phyloP scores from a whole-genome alignment of 345 rosid species.

The Citrus sp. region DNA sequence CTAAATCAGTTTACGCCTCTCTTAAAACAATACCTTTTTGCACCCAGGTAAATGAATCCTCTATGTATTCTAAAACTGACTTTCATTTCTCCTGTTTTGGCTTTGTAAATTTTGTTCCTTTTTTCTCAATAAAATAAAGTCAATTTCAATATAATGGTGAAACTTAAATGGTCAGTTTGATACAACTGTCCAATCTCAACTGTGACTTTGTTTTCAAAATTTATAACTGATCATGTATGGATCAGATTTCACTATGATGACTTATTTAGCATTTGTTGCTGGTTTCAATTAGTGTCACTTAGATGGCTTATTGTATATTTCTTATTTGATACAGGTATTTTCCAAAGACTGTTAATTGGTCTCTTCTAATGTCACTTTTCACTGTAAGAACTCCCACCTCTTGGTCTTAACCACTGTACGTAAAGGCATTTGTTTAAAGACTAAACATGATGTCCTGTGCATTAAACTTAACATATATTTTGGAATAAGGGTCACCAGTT shows the following conservation, averaged over 20 bases:
- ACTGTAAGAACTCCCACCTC: slow-evolving; percentile 46
- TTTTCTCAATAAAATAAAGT: background rate
- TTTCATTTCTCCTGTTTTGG: background rate
- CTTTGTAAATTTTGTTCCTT: background rate
- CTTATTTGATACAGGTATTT: slow-evolving; percentile 45
- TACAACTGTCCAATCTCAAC: slow-evolving; percentile 21
- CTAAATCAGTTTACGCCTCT: background rate
- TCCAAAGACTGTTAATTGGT: slow-evolving; percentile 60
- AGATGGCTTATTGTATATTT: slow-evolving; percentile 17
- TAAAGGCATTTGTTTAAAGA: background rate
- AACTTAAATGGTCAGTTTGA: background rate
- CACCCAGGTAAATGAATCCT: slow-evolving; percentile 3
- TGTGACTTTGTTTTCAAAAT: slow-evolving; percentile 23
- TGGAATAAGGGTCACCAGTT: background rate
- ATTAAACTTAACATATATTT: background rate
- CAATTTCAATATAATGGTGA: background rate
- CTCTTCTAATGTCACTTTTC: slow-evolving; percentile 75
- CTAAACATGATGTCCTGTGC: background rate
- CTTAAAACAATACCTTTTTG: slow-evolving; percentile 1
- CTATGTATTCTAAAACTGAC: background rate
- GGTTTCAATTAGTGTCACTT: background rate
- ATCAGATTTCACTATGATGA: background rate
- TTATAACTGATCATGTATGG: background rate
- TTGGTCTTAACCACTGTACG: background rate
- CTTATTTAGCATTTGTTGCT: background rate